Evolutionary conservation across 768 basidiomycete genomes (phyloP).

Genomic region (Hypholoma fasciculare): DNA sequence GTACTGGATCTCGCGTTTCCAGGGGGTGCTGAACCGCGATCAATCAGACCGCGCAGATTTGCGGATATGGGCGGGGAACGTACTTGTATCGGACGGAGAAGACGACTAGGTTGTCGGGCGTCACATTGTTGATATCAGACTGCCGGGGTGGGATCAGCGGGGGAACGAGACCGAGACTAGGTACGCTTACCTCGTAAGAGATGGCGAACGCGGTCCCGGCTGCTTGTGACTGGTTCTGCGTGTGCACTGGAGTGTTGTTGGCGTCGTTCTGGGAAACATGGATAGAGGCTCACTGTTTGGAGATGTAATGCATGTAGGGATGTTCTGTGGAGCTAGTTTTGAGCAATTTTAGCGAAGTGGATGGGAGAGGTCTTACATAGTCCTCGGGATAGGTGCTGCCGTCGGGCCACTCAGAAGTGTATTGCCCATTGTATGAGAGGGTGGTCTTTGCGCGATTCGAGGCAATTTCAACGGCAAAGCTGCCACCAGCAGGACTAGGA

Average conservation of each 20-base stretch:
- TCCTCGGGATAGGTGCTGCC: conserved; percentile 43
- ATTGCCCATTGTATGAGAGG: conserved; percentile 39
- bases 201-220: conserved; percentile 60
- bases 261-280: neutral
- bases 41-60: neutral
- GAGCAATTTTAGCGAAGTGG: neutral
- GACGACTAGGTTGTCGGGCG: conserved; percentile 47
- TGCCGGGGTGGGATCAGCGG: conserved; percentile 14
- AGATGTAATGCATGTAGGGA: conserved; percentile 40
- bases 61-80: conserved; percentile 10
- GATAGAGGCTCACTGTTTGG: conserved; percentile 44
- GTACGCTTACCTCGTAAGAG: conserved; percentile 40
- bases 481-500: conserved; percentile 45
- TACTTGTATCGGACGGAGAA: conserved; percentile 53
- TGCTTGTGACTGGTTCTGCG: conserved; percentile 49
- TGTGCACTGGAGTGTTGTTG: conserved; percentile 40
- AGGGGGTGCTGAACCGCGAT: conserved; percentile 41
- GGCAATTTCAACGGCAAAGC: conserved; percentile 49
- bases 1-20: conserved; percentile 47
- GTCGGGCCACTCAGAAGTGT: conserved; percentile 45
- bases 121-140: conserved; percentile 49
- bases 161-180: neutral
- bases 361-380: conserved; percentile 33
- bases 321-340: conserved; percentile 26
- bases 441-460: conserved; percentile 49